Base-by-base conservation (phyloP, 1,284 basidiomycete species). In the Marasmius fiardii region DNA sequence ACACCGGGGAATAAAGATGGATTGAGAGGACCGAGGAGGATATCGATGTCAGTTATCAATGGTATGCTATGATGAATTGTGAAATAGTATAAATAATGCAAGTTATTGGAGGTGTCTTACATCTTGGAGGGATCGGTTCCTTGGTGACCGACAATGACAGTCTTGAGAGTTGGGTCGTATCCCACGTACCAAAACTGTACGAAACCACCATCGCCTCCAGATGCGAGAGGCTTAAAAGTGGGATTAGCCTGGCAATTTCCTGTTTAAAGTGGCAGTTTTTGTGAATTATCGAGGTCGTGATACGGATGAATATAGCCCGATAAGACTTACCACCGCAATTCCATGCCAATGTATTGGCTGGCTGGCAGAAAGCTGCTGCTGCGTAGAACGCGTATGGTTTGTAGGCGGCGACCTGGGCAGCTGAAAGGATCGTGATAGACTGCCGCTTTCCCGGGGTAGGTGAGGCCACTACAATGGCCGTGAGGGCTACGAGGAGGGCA, bases 371-470 rank as follows among this genome's bases (percentile, higher is more conserved):
- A 1, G 75, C 81, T 1, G 82, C 72, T 51, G 75, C 75, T 2
- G 85, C 82, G 62, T 78, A 86, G 63, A 69, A 73, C 1, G 80
- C 76, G 66, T 76, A 87, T 0, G 82, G 76, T 48, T 68, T 78
- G 69, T 77, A 86, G 2, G 72, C 52, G 2, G 69, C 58, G 44
- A 87, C 74, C 60, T 81, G 69, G 7, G 73, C 43, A 2, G 69
- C 49, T 10, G 71, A 67, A 41, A 85, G 66, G 0, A 75, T 57
- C 1, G 56, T 54, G 16, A 58, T 54, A 14, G 56, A 21, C 34
- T 54, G 49, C n/a, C 52, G 43, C 20, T 41, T 41, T 16, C n/a
- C 39, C 16, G 14, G 39, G 7, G 14, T 41, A n/a, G 39, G 39
- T 41, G 39, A 41, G 39, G 39, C 39, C 16, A 41, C 39, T 41